These are phyloP conservation scores for Xylariaceae sp. DNA, from an alignment of 2,329 filamentous ascomycete genomes.

Conservation along the genomic window DNA sequence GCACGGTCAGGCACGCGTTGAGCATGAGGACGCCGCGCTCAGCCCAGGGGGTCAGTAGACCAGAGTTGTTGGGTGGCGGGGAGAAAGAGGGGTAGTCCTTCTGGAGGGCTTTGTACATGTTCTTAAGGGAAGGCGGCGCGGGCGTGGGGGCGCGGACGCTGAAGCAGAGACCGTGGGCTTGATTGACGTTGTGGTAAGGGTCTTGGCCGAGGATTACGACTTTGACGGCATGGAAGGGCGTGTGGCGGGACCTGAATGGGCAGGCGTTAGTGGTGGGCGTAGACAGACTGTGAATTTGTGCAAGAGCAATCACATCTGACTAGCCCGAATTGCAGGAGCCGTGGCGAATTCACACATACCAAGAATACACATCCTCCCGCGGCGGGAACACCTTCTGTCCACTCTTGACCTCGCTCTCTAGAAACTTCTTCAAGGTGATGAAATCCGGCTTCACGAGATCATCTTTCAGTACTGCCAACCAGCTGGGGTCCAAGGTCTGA, in stretches of 20 bases:
- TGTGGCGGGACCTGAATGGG: constrained; percentile 81
- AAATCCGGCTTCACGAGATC: constrained; percentile 78
- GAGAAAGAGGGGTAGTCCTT: constrained; percentile 81
- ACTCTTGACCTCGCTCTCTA: constrained; percentile 69
- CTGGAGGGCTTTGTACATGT: constrained; percentile 86
- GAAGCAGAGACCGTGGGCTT: constrained; percentile 95
- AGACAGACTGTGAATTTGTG: too few relatives aligned
- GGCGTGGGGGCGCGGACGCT: constrained; percentile 85
- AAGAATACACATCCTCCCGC: constrained; percentile 85
- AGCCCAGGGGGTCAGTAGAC: constrained; percentile 88
- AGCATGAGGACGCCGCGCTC: constrained; percentile 88
- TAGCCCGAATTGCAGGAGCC: not conserved
- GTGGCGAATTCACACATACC: constrained; percentile 50
- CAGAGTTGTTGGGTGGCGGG: constrained; percentile 70
- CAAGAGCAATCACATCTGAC: not conserved
- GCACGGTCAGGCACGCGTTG: constrained; percentile 92
- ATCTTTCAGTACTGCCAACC: constrained; percentile 84
- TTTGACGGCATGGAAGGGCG: constrained; percentile 82
- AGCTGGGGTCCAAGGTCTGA: constrained; percentile 84
- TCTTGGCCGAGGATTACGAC: constrained; percentile 94
- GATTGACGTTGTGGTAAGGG: constrained; percentile 92
- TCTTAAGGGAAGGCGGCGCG: constrained; percentile 83
- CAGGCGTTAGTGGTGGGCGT: not conserved
- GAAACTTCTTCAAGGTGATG: constrained; percentile 79
- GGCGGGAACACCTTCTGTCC: constrained; percentile 85